These are phyloP conservation scores for Scheffersomyces lignosus DNA, from an alignment of 805 yeast species.

Conservation along the genomic window DNA sequence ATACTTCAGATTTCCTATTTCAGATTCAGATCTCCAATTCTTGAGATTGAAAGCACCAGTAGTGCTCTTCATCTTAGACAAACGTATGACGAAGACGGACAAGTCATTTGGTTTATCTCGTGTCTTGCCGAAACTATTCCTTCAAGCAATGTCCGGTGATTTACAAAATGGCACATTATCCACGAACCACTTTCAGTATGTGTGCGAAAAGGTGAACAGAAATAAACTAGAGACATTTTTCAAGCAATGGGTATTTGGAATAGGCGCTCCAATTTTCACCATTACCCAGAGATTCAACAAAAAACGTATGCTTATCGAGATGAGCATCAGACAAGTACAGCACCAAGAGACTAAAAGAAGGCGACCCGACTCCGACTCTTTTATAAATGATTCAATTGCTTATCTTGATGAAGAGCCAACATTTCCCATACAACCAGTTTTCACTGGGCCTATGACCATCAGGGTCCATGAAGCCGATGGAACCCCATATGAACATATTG, in stretches of 20 bases:
- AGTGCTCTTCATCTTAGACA: slow-evolving; percentile 79
- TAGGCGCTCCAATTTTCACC: slow-evolving; percentile 86
- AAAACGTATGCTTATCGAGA: slow-evolving; percentile 89
- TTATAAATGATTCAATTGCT: slow-evolving; percentile 46
- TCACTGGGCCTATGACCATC: slow-evolving; percentile 94
- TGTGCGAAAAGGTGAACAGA: slow-evolving; percentile 94
- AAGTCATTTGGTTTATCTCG: slow-evolving; percentile 89
- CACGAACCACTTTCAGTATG: slow-evolving; percentile 81
- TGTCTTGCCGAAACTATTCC: slow-evolving; percentile 84
- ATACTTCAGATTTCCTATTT: slow-evolving; percentile 61
- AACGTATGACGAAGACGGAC: slow-evolving; percentile 94
- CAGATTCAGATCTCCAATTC: slow-evolving; percentile 62
- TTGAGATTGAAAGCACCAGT: slow-evolving; percentile 80
- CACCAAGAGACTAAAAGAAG: slow-evolving; percentile 50
- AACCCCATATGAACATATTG: slow-evolving; percentile 97
- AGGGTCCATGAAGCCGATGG: slow-evolving; percentile 98
- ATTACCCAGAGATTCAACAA: slow-evolving; percentile 92
- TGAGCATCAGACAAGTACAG: slow-evolving; percentile 91
- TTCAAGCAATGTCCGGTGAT: slow-evolving; percentile 96
- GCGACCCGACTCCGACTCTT: slow-evolving; percentile 39
- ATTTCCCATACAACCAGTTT: slow-evolving; percentile 48
- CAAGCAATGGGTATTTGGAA: slow-evolving; percentile 88
- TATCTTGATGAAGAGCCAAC: slow-evolving; percentile 43
- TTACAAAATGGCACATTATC: slow-evolving; percentile 73
- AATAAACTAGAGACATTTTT: slow-evolving; percentile 80